These are phyloP conservation scores for Aureobasidium sp. DNA, from an alignment of 2,329 filamentous ascomycete genomes.

Conservation along the genomic window DNA sequence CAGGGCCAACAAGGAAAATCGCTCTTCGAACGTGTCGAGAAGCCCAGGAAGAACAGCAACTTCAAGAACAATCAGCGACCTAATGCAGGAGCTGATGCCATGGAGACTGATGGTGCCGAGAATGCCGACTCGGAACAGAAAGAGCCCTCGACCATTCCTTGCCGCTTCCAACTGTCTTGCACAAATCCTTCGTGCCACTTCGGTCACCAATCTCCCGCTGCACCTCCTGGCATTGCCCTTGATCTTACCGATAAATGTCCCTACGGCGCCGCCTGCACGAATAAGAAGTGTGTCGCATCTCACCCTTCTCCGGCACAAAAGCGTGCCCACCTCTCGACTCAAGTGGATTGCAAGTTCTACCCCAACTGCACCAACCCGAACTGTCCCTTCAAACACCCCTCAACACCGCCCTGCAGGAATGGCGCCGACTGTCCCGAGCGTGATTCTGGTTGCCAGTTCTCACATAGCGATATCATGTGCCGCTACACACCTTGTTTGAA, in stretches of 20 bases:
- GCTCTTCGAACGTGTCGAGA: constrained; percentile 66
- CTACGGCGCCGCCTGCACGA: constrained; percentile 89
- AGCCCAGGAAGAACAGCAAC: constrained; percentile 49
- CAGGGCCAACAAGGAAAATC: constrained; percentile 42
- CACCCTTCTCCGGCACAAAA: constrained; percentile 84
- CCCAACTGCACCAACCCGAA: constrained; percentile 81
- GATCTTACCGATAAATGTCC: constrained; percentile 75
- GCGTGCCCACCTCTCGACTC: constrained; percentile 59
- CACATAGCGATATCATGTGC: constrained; percentile 77
- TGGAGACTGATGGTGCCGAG: constrained; percentile 28
- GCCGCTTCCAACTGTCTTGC: constrained; percentile 85
- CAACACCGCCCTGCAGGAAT: constrained; percentile 81
- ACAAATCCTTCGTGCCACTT: constrained; percentile 86
- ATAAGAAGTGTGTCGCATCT: constrained; percentile 83
- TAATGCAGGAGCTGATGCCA: constrained; percentile 19
- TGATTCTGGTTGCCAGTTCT: constrained; percentile 69
- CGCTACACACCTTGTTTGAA: constrained; percentile 89
- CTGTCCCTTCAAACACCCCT: constrained; percentile 85
- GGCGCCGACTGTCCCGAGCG: constrained; percentile 69
- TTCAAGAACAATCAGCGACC: constrained; percentile 39
- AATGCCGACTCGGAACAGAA: constrained; percentile 47
- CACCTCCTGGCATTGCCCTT: constrained; percentile 66
- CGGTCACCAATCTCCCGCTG: constrained; percentile 88
- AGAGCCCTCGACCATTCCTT: constrained; percentile 58
- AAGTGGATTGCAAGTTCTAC: constrained; percentile 84